A percentile compares a stretch with the other conserved stretches of the same genome.
Conservation (phyloP, 768 basidiomycete species). For the Tricholomella constricta region DNA sequence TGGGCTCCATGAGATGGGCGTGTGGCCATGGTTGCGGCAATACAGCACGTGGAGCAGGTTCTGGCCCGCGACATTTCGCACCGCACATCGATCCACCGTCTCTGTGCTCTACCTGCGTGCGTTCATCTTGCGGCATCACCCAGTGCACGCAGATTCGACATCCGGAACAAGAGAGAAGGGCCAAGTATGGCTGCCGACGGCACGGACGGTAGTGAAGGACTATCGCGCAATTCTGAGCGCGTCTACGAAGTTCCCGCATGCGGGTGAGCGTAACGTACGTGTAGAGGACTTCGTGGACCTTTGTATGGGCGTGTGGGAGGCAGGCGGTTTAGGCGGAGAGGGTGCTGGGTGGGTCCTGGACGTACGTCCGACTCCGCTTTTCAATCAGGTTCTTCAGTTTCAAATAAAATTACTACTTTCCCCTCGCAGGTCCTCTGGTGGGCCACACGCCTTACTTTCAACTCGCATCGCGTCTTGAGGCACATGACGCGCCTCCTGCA, state of each 20-base stretch:
- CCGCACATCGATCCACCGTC: constrained; percentile 72
- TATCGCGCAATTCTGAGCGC: constrained; percentile 68
- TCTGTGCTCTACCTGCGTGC: constrained; percentile 74
- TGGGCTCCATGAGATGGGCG: constrained; percentile 29
- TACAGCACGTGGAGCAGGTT: constrained; percentile 62
- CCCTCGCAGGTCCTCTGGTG: constrained; percentile 78
- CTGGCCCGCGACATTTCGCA: constrained; percentile 82
- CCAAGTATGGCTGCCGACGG: constrained; percentile 60
- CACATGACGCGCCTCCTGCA: constrained; percentile 80
- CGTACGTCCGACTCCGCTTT: constrained; percentile 44
- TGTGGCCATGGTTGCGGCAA: constrained; percentile 66
- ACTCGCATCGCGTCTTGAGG: constrained; percentile 81
- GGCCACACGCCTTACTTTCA: constrained; percentile 93
- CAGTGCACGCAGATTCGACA: constrained; percentile 16
- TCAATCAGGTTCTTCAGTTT: background rate
- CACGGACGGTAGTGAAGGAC: constrained; percentile 67
- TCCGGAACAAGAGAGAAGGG: background rate
- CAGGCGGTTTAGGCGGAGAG: constrained; percentile 61
- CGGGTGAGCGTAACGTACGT: constrained; percentile 74
- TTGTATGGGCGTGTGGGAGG: constrained; percentile 82
- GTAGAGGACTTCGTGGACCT: constrained; percentile 86
- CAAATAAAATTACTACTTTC: too few species aligned
- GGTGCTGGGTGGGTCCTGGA: constrained; percentile 81
- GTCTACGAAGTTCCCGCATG: constrained; percentile 76
- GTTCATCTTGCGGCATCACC: constrained; percentile 54